Conservation (phyloP, 73 alveolate species). For the Stentor coeruleus region DNA sequence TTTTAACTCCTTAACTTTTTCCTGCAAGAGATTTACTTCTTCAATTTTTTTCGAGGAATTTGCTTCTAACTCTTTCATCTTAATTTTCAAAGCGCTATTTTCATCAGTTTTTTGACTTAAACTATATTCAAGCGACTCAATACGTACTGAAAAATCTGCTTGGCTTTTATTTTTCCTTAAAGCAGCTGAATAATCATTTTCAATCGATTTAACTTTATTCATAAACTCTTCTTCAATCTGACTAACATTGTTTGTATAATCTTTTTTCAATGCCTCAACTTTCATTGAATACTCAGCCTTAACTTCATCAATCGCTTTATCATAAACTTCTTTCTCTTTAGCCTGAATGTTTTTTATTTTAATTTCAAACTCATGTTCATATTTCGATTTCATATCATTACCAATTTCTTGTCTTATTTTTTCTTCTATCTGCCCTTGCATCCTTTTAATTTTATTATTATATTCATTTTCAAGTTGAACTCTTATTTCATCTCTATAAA, state of each 20-base stretch:
- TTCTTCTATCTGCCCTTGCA: neutral
- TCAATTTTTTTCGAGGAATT: too few relatives aligned
- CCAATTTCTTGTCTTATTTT: too few relatives aligned
- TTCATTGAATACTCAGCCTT: neutral
- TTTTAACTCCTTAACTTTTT: neutral
- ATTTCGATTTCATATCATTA: neutral
- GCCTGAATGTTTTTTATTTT: neutral
- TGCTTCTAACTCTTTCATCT: neutral
- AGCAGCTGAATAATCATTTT: neutral
- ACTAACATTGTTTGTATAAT: neutral
- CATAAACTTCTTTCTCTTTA: neutral
- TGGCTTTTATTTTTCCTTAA: neutral
- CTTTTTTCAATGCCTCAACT: neutral
- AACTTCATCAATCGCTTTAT: slow-evolving; percentile 5
- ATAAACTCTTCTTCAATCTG: slow-evolving; percentile 8
- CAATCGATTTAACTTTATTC: neutral
- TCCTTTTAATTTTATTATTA: neutral
- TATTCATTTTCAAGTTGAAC: neutral
- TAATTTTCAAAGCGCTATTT: too few relatives aligned
- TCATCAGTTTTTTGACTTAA: too few relatives aligned
- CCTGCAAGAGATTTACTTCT: neutral
- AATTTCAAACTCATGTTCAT: neutral
- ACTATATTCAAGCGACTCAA: neutral
- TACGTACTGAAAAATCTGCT: too few relatives aligned
- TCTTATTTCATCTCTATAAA: neutral